Base-by-base conservation (phyloP, 2,329 filamentous ascomycete species). In the Trichophyton mentagrophytes region DNA sequence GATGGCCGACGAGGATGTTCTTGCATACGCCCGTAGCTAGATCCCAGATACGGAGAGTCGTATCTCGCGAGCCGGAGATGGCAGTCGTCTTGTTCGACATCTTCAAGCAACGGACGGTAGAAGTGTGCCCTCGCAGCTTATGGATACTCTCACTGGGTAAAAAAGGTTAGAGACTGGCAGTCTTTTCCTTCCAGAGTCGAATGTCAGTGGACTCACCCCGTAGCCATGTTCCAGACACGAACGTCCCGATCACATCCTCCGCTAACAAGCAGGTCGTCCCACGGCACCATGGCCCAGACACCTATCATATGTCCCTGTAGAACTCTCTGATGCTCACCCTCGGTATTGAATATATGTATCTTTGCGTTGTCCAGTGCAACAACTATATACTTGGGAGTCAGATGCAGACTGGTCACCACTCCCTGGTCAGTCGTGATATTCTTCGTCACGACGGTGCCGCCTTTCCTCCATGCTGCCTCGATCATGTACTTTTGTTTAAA, bases 271-370 rank as follows among this genome's bases (percentile, higher is more conserved):
- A 89, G 87, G 72, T 99, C 92, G 62, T 89, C 92, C 89, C 91
- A 96, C 5, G 93, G 93, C 25, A 99, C 90, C 92, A 99, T 97
- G 57, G 93, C 93, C 93, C 93, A 99, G 20, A 99, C 93, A 46
- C 93, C 93, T 93, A 99, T 99, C 51, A 97, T 89, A 76, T 99
- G 93, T 9, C 93, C 93, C 70, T 93, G 87, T 30, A 99, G 77
- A 1, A 90, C 96, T 71, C 90, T 89, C 67, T 95, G 85, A 65
- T 90, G 85, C 67, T 90, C 86, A 38, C 93, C 93, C 66, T 93
- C 85, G 0, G 90, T 91, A 72, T 97, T 89, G 71, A 97, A 99
- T 27, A 99, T 91, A 73, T 99, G 93, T 53, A 99, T 99, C 78
- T 95, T 95, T 42, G 93, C 92, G 74, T 97, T 99, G 77, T 99